Base-by-base conservation (phyloP, 805 yeast species). In the Zygosaccharomyces rouxii region DNA sequence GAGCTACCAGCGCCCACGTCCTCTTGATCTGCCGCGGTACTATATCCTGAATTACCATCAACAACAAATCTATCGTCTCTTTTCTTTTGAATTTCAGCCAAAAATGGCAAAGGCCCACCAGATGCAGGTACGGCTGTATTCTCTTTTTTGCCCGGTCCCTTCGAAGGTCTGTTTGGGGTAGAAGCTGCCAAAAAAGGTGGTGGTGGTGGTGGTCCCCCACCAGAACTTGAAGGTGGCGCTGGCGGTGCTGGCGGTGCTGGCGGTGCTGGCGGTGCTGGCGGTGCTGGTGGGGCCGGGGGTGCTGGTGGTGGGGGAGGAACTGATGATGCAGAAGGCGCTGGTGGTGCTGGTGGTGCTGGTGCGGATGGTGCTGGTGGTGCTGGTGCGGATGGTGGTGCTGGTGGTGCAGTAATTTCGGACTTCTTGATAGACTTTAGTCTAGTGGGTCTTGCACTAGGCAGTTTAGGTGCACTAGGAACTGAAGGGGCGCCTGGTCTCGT, bases 51-150 rank as follows among this genome's bases (percentile, higher is more conserved):
- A 7, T 61, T 43, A 2, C 64, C 75, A 14, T 70, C 75, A n/a
- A 75, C 73, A 31, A 72, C 77, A 56, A 68, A 68, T 22, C 71
- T 55, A 14, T 76, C 79, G 49, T 73, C 76, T 52, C 81, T 67
- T 52, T 73, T 72, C 29, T 69, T 72, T 55, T 75, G 76, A 46
- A 78, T 77, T 50, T 78, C 76, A 3, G 76, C 73, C 10, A 78
- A 63, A 57, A 77, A 77, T 3, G 81, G 81, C 14, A 76, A 58
- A 1, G 76, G 73, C 2, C 75, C 76, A 9, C 63, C 58, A 47
- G 58, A 33, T 35, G 64, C 50, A 47, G 66, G 52, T 7, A 48
- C 31, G 5, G 55, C 22, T 10, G 52, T 19, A n/a, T 46, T 7
- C 16, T 41, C 44, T 7, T 41, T 28, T n/a, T 16, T 18, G 5